Percentiles rank a stretch among this genome's conserved stretches.
These are phyloP conservation scores for Glonium stellatum DNA, from an alignment of 495 filamentous ascomycete species.

Conservation along the genomic window DNA sequence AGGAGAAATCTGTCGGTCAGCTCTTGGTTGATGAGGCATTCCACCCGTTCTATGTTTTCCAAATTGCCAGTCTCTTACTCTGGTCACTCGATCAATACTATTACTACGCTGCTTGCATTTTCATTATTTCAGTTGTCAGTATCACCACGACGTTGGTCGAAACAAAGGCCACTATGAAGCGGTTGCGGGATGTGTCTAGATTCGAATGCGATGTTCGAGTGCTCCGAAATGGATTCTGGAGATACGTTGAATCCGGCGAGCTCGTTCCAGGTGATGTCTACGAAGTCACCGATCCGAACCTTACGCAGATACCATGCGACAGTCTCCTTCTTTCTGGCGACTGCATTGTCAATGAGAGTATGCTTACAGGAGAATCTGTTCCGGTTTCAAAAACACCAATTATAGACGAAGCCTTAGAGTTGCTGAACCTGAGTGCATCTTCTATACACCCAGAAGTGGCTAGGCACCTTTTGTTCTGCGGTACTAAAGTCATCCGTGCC, in stretches of 20 bases:
- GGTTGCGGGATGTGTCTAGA: constrained; percentile 82
- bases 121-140: constrained; percentile 86
- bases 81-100: constrained; percentile 97
- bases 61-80: constrained; percentile 86
- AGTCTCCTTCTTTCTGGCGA: constrained; percentile 88
- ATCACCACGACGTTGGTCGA: constrained; percentile 85
- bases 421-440: constrained; percentile 67
- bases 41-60: constrained; percentile 97
- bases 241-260: constrained; percentile 75
- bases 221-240: constrained; percentile 91
- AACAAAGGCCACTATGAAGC: constrained; percentile 86
- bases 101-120: constrained; percentile 94
- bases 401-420: constrained; percentile 69
- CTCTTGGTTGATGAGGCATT: constrained; percentile 92
- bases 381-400: constrained; percentile 88
- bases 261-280: constrained; percentile 95
- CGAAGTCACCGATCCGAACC: constrained; percentile 91
- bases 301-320: constrained; percentile 90
- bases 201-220: constrained; percentile 96
- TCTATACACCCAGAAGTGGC: constrained; percentile 73
- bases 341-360: constrained; percentile 98
- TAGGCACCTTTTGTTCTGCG: constrained; percentile 84
- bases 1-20: constrained; percentile 74
- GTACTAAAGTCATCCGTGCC: constrained; percentile 90
- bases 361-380: constrained; percentile 97